Conservation (phyloP, 2,329 filamentous ascomycete genomes). For the Magnaporthiopsis rhizophila region DNA sequence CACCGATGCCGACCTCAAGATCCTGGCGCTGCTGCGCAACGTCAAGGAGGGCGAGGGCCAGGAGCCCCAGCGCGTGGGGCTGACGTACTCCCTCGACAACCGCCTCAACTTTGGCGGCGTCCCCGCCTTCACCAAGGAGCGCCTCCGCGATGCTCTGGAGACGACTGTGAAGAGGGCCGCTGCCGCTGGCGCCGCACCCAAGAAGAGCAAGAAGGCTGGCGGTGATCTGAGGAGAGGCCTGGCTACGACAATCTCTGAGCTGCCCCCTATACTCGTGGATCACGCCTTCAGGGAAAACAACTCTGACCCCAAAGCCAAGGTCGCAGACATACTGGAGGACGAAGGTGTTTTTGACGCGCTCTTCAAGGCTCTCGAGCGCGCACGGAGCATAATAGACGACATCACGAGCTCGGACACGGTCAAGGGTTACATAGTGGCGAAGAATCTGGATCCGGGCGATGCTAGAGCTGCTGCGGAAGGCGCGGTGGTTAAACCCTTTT, state of each 20-base stretch:
- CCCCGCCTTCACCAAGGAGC: conserved; percentile 65
- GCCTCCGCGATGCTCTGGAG: conserved; percentile 61
- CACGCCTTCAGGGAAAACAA: conserved; percentile 65
- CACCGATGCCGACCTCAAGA: conserved; percentile 75
- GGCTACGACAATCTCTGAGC: conserved; percentile 77
- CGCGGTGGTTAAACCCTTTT: conserved; percentile 3
- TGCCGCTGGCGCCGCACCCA: conserved; percentile 30
- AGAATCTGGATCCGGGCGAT: conserved; percentile 27
- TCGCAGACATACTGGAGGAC: conserved; percentile 61
- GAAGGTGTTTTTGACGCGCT: conserved; percentile 58
- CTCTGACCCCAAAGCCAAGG: conserved; percentile 61
- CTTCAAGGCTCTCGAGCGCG: conserved; percentile 60
- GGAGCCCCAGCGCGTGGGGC: conserved; percentile 69
- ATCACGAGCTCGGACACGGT: conserved; percentile 59
- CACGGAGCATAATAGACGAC: conserved; percentile 58
- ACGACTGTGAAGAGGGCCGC: conserved; percentile 53
- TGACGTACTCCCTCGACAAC: conserved; percentile 71
- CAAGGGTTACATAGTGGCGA: conserved; percentile 85
- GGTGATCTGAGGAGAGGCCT: conserved; percentile 74
- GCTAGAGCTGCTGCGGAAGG: not conserved
- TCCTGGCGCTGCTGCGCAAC: conserved; percentile 70
- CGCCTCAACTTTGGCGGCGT: conserved; percentile 77
- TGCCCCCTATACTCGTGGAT: conserved; percentile 80
- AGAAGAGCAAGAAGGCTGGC: conserved; percentile 49
- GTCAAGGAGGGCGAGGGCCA: conserved; percentile 78